phyloP scores from a whole-genome alignment of 305 asterid genomes.

The Fraxinus albicans region DNA sequence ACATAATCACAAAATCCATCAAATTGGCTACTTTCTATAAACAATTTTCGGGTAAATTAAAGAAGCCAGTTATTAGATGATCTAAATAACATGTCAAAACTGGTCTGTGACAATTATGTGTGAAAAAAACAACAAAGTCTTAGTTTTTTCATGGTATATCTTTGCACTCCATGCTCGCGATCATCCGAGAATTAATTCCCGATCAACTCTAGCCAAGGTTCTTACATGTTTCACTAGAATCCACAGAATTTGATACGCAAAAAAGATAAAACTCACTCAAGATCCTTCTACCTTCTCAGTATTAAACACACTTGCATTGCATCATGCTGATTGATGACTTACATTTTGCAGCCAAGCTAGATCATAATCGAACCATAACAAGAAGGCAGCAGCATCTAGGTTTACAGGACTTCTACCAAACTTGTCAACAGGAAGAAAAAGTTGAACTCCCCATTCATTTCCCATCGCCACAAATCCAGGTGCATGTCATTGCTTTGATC shows the following conservation, averaged over 20 bases:
- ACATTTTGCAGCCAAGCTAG: neutral
- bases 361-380: neutral
- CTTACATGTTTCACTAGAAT: neutral
- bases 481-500: neutral
- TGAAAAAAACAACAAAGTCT: neutral
- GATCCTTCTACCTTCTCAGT: neutral
- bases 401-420: neutral
- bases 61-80: neutral
- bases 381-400: neutral
- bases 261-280: neutral
- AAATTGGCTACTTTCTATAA: neutral
- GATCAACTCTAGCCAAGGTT: neutral
- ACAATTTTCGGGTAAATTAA: neutral
- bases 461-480: neutral
- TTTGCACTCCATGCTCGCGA: neutral
- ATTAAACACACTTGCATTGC: neutral
- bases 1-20: neutral
- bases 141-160: neutral
- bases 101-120: neutral
- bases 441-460: neutral
- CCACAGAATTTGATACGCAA: neutral
- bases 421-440: neutral
- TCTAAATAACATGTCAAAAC: neutral
- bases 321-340: neutral
- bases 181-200: neutral